Conservation (phyloP, 164 flowering plant genomes). For the Vitis rupestris region DNA sequence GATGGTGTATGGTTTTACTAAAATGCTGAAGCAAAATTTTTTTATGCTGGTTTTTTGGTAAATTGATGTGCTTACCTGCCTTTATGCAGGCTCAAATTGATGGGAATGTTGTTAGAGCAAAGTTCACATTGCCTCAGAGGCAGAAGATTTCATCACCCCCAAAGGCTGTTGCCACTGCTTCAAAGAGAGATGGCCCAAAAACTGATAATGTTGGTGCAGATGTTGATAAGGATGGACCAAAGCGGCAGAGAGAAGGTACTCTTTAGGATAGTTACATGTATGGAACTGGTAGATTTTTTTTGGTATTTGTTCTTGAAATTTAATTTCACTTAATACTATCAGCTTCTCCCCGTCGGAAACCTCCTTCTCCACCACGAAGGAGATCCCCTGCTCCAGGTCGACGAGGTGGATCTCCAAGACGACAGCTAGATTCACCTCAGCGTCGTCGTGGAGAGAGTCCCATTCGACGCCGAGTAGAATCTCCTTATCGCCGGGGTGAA, state of each 20-base stretch:
- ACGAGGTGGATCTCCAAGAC: conserved; percentile 79
- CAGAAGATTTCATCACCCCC: conserved; percentile 73
- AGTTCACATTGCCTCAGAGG: conserved; percentile 69
- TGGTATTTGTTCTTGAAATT: background rate
- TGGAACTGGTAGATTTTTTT: background rate
- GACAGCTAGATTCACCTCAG: conserved; percentile 61
- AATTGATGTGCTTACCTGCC: conserved; percentile 7
- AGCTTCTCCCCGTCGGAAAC: conserved; percentile 85
- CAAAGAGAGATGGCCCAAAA: conserved; percentile 60
- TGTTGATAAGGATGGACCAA: conserved; percentile 65
- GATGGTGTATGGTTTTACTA: conserved; percentile 70
- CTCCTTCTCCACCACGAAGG: conserved; percentile 63
- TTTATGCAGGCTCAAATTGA: conserved; percentile 86
- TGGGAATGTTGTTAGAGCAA: conserved; percentile 80
- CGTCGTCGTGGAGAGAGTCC: conserved; percentile 77
- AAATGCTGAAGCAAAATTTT: background rate
- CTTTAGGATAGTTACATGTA: background rate
- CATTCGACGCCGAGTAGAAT: conserved; percentile 55
- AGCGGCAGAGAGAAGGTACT: conserved; percentile 60
- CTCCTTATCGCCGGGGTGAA: conserved; percentile 68
- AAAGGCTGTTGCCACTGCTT: conserved; percentile 48
- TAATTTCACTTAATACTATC: conserved; percentile 10
- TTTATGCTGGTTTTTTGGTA: background rate
- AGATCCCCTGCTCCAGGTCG: conserved; percentile 73
- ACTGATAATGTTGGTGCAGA: conserved; percentile 54